Base-by-base conservation (phyloP, 352 stramenopile species). In the Phytophthora uliginosa region DNA sequence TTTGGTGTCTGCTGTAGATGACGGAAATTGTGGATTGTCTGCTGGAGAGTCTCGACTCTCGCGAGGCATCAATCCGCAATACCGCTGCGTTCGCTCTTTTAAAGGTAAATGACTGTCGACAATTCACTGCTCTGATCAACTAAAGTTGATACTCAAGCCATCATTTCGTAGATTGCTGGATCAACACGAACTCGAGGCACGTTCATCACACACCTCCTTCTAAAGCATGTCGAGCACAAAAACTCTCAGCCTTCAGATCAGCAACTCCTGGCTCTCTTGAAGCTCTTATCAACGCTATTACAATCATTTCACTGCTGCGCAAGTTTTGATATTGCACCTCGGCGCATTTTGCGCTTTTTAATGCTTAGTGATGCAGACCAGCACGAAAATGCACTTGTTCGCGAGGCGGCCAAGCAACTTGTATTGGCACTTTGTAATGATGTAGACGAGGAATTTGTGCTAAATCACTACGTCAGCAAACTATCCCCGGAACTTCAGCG, bases 251-350 rank as follows among this genome's bases (percentile, higher is more conserved):
- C 66, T 17, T 56, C 66, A 5, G 69, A 71, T 22, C 78, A 88
- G 56, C 52, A 73, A 13, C 36, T 90, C 7, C 59, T 84, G 26
- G 76, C 78, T 0, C 15, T 87, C 0, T 61, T 86, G 59, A 88
- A 90, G 58, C 62, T 88, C 13, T 61, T 85, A 12, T 59, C 80
- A 17, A 76, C 76, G 10, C 47, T 88, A 22, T 28, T 88, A 4
- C 52, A 70, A 20, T 77, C 73, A 1, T 84, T 83, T 62, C 83
- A 88, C 50, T 88, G 83, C 62, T 88, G 81, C 38, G 77, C 81
- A 59, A 77, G 47, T 52, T 75, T 87, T 47, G 79, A 87, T 51
- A 83, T 86, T n/a, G 69, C 81, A 2, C 68, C 60, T 13, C 77
- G 76, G 50, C 73, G 79, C 0, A 71, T 90, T 28, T 52, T 88